Evolutionary conservation across 2,329 filamentous ascomycete genomes (phyloP).

Genomic region (Fusarium cyanostomum): DNA sequence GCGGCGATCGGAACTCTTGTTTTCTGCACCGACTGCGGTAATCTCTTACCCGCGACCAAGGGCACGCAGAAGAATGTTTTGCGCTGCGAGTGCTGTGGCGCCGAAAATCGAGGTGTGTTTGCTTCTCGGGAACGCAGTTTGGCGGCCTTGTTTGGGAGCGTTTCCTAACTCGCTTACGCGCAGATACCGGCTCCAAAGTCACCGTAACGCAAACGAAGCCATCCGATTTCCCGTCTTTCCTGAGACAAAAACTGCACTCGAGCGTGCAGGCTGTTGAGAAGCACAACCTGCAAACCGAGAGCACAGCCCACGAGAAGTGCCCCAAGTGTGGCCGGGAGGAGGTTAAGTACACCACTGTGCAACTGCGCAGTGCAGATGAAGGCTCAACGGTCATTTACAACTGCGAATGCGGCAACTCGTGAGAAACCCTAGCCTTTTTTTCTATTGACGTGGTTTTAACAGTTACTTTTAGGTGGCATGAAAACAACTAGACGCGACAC

Average conservation of each 20-base stretch:
- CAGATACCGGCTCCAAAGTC: conserved; percentile 78
- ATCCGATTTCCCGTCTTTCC: conserved; percentile 87
- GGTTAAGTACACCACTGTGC: conserved; percentile 85
- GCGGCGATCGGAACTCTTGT: conserved; percentile 89
- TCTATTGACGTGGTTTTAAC: conserved; percentile 40
- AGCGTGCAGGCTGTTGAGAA: conserved; percentile 83
- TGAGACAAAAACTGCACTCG: conserved; percentile 85
- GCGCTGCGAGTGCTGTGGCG: conserved; percentile 85
- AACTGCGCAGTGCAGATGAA: conserved; percentile 93
- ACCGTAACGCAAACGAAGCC: conserved; percentile 87
- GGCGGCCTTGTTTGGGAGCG: not conserved
- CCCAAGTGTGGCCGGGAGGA: conserved; percentile 82
- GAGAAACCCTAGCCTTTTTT: conserved; percentile 40
- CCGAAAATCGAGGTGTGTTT: conserved; percentile 79
- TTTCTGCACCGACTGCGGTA: conserved; percentile 93
- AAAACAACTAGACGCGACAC: conserved; percentile 63
- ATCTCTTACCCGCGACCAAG: conserved; percentile 83
- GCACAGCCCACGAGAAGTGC: conserved; percentile 74
- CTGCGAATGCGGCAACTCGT: conserved; percentile 89
- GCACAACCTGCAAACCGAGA: conserved; percentile 79
- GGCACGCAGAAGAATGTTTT: conserved; percentile 80
- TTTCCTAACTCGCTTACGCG: conserved; percentile 22
- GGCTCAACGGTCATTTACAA: conserved; percentile 91
- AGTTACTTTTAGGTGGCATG: conserved; percentile 57
- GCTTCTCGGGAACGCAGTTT: not conserved